Evolutionary conservation across 2,329 filamentous ascomycete species (phyloP).

Genomic region (Ceratocystis papillata): DNA sequence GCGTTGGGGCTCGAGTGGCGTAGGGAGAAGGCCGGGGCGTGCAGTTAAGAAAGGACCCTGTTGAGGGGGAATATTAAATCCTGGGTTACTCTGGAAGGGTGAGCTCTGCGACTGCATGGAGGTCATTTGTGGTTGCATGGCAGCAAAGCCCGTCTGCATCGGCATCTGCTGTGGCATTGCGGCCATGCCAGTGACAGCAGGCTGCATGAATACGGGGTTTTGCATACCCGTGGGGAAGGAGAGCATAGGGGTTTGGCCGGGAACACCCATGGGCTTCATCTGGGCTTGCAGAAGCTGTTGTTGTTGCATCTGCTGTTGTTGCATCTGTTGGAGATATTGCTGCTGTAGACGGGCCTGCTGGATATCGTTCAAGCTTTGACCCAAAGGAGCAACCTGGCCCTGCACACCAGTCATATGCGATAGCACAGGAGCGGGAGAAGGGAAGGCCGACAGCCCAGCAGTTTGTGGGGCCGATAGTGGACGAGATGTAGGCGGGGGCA

Average conservation of each 20-base stretch:
- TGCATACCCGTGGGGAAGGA: constrained; percentile 32
- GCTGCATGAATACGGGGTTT: constrained; percentile 36
- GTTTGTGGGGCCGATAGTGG: constrained; percentile 82
- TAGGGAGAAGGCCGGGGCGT: constrained; percentile 39
- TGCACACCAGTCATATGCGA: constrained; percentile 72
- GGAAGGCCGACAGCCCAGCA: constrained; percentile 59
- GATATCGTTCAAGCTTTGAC: constrained; percentile 67
- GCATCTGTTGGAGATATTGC: constrained; percentile 43
- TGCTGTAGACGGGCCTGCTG: constrained; percentile 56
- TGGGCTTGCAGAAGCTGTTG: constrained; percentile 33
- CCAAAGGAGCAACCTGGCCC: constrained; percentile 55
- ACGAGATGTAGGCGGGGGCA: constrained; percentile 65
- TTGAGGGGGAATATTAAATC: constrained; percentile 25
- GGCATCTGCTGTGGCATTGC: constrained; percentile 33
- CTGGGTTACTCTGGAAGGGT: constrained; percentile 26
- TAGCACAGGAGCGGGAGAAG: constrained; percentile 59
- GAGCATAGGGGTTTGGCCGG: constrained; percentile 30
- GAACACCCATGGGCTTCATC: constrained; percentile 32
- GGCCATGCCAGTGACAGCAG: constrained; percentile 39
- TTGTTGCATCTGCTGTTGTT: constrained; percentile 34
- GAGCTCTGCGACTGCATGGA: constrained; percentile 43
- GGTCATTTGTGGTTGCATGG: constrained; percentile 52
- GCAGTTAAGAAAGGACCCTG: constrained; percentile 22
- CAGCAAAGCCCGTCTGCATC: constrained; percentile 35
- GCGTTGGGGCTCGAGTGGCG: constrained; percentile 49